Evolutionary conservation across 2,329 filamentous ascomycete genomes (phyloP).

Genomic region (Mariannaea sp.): DNA sequence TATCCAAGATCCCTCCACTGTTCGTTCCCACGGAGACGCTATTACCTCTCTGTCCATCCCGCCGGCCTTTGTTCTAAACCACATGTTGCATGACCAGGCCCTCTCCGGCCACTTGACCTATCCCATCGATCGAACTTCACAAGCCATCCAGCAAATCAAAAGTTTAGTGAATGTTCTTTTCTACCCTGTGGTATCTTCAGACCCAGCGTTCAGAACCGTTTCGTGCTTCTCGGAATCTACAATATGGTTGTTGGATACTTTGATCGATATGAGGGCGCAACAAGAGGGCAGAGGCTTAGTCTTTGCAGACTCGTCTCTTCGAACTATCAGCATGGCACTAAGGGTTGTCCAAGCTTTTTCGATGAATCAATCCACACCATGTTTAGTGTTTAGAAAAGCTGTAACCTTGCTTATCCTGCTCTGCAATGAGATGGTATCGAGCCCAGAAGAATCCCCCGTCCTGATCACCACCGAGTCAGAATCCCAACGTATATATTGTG

Average conservation of each 20-base stretch:
- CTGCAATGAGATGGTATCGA: conserved; percentile 48
- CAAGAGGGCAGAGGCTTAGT: conserved; percentile 46
- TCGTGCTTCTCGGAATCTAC: conserved; percentile 47
- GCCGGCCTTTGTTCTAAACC: conserved; percentile 43
- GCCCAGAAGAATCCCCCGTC: conserved; percentile 40
- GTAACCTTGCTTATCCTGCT: conserved; percentile 48
- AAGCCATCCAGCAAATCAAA: conserved; percentile 53
- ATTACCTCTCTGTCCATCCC: conserved; percentile 45
- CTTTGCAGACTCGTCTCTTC: conserved; percentile 40
- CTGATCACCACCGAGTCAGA: conserved; percentile 35
- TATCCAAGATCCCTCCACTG: conserved; percentile 41
- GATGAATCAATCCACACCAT: conserved; percentile 19
- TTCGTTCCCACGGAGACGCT: conserved; percentile 37
- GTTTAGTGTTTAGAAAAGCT: conserved; percentile 43
- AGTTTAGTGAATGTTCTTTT: conserved; percentile 52
- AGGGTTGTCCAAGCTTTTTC: conserved; percentile 39
- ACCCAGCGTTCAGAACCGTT: conserved; percentile 39
- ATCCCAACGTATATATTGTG: conserved; percentile 44
- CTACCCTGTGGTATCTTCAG: conserved; percentile 45
- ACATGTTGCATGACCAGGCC: conserved; percentile 40
- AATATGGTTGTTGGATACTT: conserved; percentile 57
- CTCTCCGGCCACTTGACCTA: conserved; percentile 44
- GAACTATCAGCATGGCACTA: conserved; percentile 45
- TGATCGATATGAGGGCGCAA: conserved; percentile 48
- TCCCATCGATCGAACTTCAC: conserved; percentile 45